Base-by-base conservation (phyloP, 495 filamentous ascomycete species). In the Delitschia confertaspora region DNA sequence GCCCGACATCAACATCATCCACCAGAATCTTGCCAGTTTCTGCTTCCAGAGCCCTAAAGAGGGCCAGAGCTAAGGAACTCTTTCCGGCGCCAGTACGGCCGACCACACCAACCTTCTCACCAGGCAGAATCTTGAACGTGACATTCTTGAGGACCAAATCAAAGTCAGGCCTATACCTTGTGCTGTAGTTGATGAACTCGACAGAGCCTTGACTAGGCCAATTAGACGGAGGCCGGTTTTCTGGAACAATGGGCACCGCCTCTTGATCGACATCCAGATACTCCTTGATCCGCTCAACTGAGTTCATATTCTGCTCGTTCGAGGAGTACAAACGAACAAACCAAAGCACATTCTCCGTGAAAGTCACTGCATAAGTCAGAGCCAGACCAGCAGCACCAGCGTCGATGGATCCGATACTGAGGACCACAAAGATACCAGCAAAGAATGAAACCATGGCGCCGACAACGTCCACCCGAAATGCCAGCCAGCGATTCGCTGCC, bases 291-390 rank as follows among this genome's bases (percentile, higher is more conserved):
- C 93, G 82, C 65, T 99, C 93, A n/a, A 99, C 88, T 17, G 88
- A 89, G 65, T 99, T 99, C 93, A 99, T 96, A 63, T 93, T 96
- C 65, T 96, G 93, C 61, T 99, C 93, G 54, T 95, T 93, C 57
- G 83, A 72, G 0, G 89, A 81, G 56, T 96, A 99, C n/a, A 95
- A 71, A 16, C 93, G 77, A 19, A 96, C 88, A 42, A 96, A 80
- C 93, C 93, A 99, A 13, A 99, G 70, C 13, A 99, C 79, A 46
- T 95, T 95, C 60, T 96, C 93, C 0, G 87, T 93, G 55, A 99
- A 99, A 0, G 86, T 91, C 36, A 99, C 86, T 4, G 93, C 93
- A 55, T 99, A 99, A n/a, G 88, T 95, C 51, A 99, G 65, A 13
- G 93, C 95, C 43, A 99, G 71, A 68, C 93, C 93, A 24, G 91